These are phyloP conservation scores for Hevea brasiliensis DNA, from an alignment of 345 rosid species.

Conservation along the genomic window DNA sequence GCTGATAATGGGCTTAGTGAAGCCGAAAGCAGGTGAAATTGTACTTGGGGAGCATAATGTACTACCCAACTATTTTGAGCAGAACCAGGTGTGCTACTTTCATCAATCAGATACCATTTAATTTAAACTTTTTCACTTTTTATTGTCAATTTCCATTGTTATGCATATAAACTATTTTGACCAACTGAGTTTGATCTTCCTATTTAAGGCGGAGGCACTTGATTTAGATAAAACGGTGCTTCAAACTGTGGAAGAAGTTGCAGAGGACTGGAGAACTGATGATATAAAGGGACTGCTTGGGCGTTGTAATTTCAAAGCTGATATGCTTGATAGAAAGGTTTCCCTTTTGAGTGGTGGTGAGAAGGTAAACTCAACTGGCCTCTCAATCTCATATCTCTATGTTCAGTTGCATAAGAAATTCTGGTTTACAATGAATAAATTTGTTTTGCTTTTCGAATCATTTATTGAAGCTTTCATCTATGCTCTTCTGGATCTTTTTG, in stretches of 20 bases:
- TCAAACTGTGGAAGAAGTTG: slow-evolving; percentile 82
- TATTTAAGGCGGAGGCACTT: slow-evolving; percentile 83
- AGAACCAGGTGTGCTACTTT: slow-evolving; percentile 70
- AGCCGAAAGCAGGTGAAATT: slow-evolving; percentile 69
- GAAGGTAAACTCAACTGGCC: slow-evolving; percentile 47
- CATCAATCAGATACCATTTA: neutral
- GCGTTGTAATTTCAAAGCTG: slow-evolving; percentile 93
- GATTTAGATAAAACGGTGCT: slow-evolving; percentile 87
- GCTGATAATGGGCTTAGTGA: slow-evolving; percentile 77
- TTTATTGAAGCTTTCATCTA: neutral
- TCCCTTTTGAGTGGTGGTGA: slow-evolving; percentile 93
- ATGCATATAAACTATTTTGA: neutral
- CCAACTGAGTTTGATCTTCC: slow-evolving; percentile 17
- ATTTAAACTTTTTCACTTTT: neutral
- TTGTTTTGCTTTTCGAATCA: neutral
- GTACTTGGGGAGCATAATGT: slow-evolving; percentile 89
- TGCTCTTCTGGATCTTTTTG: neutral
- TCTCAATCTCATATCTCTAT: neutral
- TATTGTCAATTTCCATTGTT: neutral
- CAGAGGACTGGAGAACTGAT: slow-evolving; percentile 92
- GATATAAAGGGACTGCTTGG: slow-evolving; percentile 96
- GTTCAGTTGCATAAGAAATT: neutral
- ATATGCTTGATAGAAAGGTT: slow-evolving; percentile 93
- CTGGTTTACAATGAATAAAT: neutral
- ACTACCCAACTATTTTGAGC: slow-evolving; percentile 95